phyloP scores from a whole-genome alignment of 345 rosid genomes.

The Clausena lansium region DNA sequence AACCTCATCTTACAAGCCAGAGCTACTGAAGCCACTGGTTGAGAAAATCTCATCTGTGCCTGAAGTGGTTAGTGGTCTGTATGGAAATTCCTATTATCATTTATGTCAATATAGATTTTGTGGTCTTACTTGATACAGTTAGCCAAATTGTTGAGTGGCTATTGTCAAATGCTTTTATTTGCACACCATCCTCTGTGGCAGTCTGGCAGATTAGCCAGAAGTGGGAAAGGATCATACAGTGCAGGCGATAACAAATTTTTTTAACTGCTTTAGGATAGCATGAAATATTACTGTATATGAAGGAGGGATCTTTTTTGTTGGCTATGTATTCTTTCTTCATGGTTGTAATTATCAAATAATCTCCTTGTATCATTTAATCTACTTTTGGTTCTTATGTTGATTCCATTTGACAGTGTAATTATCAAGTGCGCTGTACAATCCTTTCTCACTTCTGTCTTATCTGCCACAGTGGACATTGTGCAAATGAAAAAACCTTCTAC shows the following conservation, averaged over 20 bases:
- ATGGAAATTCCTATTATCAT: constrained; percentile 3
- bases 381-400: not conserved
- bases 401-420: not conserved
- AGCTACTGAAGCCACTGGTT: constrained; percentile 77
- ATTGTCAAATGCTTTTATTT: not conserved
- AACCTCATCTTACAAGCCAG: constrained; percentile 80
- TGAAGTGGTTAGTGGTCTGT: constrained; percentile 97
- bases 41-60: constrained; percentile 71
- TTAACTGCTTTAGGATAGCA: not conserved
- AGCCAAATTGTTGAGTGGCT: not conserved
- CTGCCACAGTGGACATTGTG: not conserved
- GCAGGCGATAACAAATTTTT: too few species aligned
- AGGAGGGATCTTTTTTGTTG: not conserved
- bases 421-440: not conserved
- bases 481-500: not conserved
- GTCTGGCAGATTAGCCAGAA: not conserved
- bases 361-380: not conserved
- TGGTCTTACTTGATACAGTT: not conserved
- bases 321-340: not conserved
- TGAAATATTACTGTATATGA: not conserved
- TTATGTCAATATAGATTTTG: not conserved
- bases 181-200: not conserved
- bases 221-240: not conserved
- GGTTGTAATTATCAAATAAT: not conserved
- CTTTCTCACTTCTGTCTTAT: not conserved